Base-by-base conservation (phyloP, 2,329 filamentous ascomycete genomes). In the Annulohypoxylon truncatum region DNA sequence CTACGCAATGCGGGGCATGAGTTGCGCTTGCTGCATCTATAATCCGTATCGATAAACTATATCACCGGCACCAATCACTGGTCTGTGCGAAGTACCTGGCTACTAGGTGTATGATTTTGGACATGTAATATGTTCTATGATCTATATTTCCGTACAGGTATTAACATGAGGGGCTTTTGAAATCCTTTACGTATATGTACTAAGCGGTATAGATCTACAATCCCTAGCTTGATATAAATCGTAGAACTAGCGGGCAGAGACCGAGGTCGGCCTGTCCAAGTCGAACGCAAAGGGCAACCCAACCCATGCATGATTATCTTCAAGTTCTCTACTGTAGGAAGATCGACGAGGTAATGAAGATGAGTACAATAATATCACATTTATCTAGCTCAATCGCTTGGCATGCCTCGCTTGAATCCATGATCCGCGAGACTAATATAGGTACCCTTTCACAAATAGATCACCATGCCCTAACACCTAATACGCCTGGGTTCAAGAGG, bases 41-140 rank as follows among this genome's bases (percentile, higher is more conserved):
- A 9, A 9, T 47, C 26, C 33, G 66, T 68, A 68, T 68, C 66
- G 66, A 68, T 68, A 68, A 58, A 20, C 44, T 60, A 66, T 68
- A 62, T 13, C 12, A n/a, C 7, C 22, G 9, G 12, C 24, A n/a
- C 15, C 3, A n/a, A n/a, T n/a, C n/a, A n/a, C n/a, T n/a, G n/a
- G 7, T 28, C 26, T 7, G 26, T 28, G 26, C 7, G 26, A 3
- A 28, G 3, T 28, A 28, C 26, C 35, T 40, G 3, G 35, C 12
- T n/a, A n/a, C n/a, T n/a, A n/a, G n/a, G n/a, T n/a, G n/a, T n/a
- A n/a, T n/a, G n/a, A n/a, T n/a, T n/a, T n/a, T n/a, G n/a, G n/a
- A n/a, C n/a, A n/a, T n/a, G n/a, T n/a, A n/a, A n/a, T n/a, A n/a
- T n/a, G n/a, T n/a, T n/a, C n/a, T n/a, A n/a, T n/a, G n/a, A n/a